Conservation (phyloP, 1,284 basidiomycete genomes). For the Heterobasidion parviporum region DNA sequence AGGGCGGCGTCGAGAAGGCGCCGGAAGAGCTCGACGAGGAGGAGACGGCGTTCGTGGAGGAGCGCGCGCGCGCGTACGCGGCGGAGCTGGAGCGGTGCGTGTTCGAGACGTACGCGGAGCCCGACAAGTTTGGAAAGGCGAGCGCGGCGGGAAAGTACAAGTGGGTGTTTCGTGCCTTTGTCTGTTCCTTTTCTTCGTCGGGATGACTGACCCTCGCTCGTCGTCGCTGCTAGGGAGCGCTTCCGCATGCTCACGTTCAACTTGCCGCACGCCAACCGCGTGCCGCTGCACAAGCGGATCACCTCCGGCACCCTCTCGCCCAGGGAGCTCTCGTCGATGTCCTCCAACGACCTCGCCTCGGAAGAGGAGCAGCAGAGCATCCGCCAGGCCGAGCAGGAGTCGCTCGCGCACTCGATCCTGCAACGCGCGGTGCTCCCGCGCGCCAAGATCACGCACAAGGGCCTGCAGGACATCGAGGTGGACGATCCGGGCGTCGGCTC, state of each 20-base stretch:
- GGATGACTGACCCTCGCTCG: too few relatives aligned
- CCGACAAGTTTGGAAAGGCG: conserved; percentile 63
- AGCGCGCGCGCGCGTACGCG: conserved; percentile 52
- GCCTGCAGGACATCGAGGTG: conserved; percentile 79
- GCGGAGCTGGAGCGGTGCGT: conserved; percentile 61
- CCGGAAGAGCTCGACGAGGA: conserved; percentile 41
- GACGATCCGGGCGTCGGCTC: conserved; percentile 44
- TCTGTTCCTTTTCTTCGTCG: neutral
- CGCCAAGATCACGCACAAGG: conserved; percentile 86
- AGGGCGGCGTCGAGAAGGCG: conserved; percentile 11
- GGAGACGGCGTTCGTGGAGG: conserved; percentile 43
- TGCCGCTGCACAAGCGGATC: conserved; percentile 68
- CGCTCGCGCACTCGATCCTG: conserved; percentile 75
- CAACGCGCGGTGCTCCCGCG: conserved; percentile 63
- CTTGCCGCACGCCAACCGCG: conserved; percentile 66
- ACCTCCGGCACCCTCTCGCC: conserved; percentile 56
- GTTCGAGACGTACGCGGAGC: conserved; percentile 66
- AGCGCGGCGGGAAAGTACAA: conserved; percentile 72
- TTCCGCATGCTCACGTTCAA: conserved; percentile 81
- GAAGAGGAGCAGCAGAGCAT: conserved; percentile 77
- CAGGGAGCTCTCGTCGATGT: conserved; percentile 70
- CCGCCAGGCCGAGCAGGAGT: conserved; percentile 70
- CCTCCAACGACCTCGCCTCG: conserved; percentile 77
- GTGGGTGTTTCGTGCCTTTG: conserved; percentile 34
- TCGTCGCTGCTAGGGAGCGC: conserved; percentile 48